Conservation (phyloP, 306 rosid species). For the Alnus rubra region DNA sequence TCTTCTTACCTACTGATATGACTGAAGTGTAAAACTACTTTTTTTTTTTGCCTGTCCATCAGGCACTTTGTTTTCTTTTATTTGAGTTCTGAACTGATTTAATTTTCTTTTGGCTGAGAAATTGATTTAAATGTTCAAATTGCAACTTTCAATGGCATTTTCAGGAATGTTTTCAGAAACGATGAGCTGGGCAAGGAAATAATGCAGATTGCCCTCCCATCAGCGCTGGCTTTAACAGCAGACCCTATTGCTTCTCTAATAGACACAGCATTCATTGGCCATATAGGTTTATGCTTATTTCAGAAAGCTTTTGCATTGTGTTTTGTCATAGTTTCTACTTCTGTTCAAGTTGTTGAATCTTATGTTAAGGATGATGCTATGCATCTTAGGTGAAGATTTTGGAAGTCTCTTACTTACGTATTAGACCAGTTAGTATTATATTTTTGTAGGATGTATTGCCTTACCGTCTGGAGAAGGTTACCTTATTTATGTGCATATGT, state of each 20-base stretch:
- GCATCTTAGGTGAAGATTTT: neutral
- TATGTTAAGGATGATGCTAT: neutral
- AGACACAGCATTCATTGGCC: conserved; percentile 95
- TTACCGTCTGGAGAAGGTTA: neutral
- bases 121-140: neutral
- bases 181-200: conserved; percentile 82
- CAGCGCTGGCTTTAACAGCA: conserved; percentile 85
- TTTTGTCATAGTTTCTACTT: neutral
- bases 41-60: neutral
- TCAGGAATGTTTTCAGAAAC: conserved; percentile 30
- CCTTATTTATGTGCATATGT: neutral
- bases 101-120: neutral
- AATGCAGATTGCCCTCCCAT: conserved; percentile 79
- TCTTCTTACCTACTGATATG: neutral
- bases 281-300: conserved; percentile 55
- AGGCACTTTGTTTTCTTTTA: neutral
- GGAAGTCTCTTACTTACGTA: neutral
- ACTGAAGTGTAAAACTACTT: neutral
- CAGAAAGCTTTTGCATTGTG: neutral
- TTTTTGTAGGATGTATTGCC: neutral
- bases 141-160: conserved; percentile 3
- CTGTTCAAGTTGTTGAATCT: neutral
- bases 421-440: neutral
- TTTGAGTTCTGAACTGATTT: neutral
- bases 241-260: conserved; percentile 93